These are phyloP conservation scores for Rhodotorula sphaerocarpa DNA, from an alignment of 768 basidiomycete species.

Conservation along the genomic window DNA sequence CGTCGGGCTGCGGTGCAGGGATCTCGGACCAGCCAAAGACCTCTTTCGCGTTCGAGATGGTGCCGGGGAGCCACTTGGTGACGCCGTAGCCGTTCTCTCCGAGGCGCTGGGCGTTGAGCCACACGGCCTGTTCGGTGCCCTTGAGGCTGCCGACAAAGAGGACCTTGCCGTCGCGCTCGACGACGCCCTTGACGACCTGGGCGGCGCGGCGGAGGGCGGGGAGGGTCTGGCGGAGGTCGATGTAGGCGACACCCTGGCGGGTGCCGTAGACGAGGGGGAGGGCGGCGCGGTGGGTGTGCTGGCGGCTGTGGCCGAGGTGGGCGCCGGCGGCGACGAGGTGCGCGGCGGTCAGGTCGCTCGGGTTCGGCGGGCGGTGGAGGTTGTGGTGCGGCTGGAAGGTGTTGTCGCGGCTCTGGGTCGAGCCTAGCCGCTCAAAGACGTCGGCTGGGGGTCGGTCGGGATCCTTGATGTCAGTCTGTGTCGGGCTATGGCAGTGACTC, in stretches of 20 bases:
- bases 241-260: conserved; percentile 71
- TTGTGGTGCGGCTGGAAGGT: conserved; percentile 65
- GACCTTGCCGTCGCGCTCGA: conserved; percentile 69
- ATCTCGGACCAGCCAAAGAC: conserved; percentile 53
- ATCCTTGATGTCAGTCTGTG: too few species aligned
- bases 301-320: conserved; percentile 77
- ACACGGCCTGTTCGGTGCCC: conserved; percentile 48
- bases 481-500: too few species aligned
- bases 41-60: conserved; percentile 73
- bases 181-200: conserved; percentile 71
- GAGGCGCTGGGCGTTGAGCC: conserved; percentile 64
- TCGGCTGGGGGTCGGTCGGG: conserved; percentile 6
- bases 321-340: conserved; percentile 87
- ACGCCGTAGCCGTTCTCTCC: conserved; percentile 75
- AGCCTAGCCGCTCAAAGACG: conserved; percentile 54
- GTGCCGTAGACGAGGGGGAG: conserved; percentile 86
- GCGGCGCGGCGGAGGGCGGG: conserved; percentile 85
- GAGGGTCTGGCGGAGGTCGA: conserved; percentile 88
- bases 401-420: conserved; percentile 60
- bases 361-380: conserved; percentile 55
- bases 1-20: conserved; percentile 8
- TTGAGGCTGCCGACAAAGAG: conserved; percentile 64
- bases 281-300: conserved; percentile 78
- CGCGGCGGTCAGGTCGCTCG: conserved; percentile 67
- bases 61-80: conserved; percentile 86